Percentiles rank a stretch among this genome's conserved stretches.
phyloP scores from a whole-genome alignment of 139 green algal genomes.

The Limnomonas spitsbergensis region DNA sequence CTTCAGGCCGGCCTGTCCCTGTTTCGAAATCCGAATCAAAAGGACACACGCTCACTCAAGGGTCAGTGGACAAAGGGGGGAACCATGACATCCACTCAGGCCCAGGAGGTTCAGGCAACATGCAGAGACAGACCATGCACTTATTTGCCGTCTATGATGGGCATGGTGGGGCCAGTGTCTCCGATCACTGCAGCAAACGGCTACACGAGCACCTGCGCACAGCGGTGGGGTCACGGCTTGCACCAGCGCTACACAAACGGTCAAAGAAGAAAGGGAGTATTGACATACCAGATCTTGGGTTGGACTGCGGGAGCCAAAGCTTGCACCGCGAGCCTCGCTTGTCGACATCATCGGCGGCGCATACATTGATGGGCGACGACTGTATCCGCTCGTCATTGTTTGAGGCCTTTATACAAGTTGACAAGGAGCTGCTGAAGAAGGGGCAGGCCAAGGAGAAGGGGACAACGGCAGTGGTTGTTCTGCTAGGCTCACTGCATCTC shows the following conservation, averaged over 20 bases:
- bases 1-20: not conserved
- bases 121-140: constrained; percentile 15
- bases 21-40: too few relatives aligned
- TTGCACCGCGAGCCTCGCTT: too few relatives aligned
- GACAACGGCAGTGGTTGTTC: constrained; percentile 79
- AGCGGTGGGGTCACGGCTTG: not conserved
- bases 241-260: not conserved
- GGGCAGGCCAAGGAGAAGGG: constrained; percentile 53
- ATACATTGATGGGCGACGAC: not conserved
- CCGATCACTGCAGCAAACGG: constrained; percentile 30
- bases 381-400: not conserved
- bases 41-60: too few relatives aligned
- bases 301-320: too few relatives aligned
- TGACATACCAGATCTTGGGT: too few relatives aligned
- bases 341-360: not conserved
- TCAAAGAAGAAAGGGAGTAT: not conserved
- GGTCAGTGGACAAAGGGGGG: too few relatives aligned
- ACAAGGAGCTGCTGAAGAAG: constrained; percentile 20
- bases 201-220: constrained; percentile 30
- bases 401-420: constrained; percentile 1
- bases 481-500: constrained; percentile 61
- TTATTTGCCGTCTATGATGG: constrained; percentile 44
- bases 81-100: not conserved
- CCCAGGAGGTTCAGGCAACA: too few relatives aligned
- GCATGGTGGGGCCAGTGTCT: constrained; percentile 32